phyloP scores from a whole-genome alignment of 2,329 filamentous ascomycete genomes.

The Neurospora crassa region DNA sequence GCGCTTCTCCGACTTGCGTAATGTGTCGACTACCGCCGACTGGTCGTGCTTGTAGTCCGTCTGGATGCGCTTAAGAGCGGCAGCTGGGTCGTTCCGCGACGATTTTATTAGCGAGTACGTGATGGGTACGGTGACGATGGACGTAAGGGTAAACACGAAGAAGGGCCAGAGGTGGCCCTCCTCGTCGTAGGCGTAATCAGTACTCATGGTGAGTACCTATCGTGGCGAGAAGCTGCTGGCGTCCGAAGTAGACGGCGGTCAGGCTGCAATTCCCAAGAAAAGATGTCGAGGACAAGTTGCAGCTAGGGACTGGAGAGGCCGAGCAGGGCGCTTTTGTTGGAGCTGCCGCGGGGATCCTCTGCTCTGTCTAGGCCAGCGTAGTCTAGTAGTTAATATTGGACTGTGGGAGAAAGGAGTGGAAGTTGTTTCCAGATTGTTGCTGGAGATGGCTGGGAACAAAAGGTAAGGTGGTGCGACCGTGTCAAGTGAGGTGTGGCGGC shows the following conservation, averaged over 20 bases:
- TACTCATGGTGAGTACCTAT: conserved; percentile 56
- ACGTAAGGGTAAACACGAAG: conserved; percentile 87
- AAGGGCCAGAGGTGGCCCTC: conserved; percentile 98
- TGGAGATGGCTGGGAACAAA: neutral
- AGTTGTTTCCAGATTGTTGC: neutral
- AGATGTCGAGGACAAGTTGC: neutral
- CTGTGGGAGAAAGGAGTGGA: neutral
- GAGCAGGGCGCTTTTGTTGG: neutral
- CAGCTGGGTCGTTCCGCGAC: conserved; percentile 59
- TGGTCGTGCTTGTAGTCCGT: conserved; percentile 74
- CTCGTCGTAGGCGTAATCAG: conserved; percentile 97
- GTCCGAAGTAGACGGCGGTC: conserved; percentile 1
- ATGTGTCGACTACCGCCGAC: conserved; percentile 70
- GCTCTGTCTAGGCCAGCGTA: neutral
- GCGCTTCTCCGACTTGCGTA: conserved; percentile 80
- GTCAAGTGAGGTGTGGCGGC: neutral
- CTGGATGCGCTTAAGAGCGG: conserved; percentile 72
- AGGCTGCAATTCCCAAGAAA: neutral
- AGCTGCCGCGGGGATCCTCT: neutral
- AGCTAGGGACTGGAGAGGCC: neutral
- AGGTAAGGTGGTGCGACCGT: neutral
- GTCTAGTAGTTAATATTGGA: neutral
- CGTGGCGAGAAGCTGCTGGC: neutral
- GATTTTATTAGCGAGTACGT: conserved; percentile 82
- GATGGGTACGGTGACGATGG: conserved; percentile 79